Percentiles rank a stretch among this genome's conserved stretches.
Evolutionary conservation across 345 rosid genomes (phyloP).

Genomic region (Citrus sp.): DNA sequence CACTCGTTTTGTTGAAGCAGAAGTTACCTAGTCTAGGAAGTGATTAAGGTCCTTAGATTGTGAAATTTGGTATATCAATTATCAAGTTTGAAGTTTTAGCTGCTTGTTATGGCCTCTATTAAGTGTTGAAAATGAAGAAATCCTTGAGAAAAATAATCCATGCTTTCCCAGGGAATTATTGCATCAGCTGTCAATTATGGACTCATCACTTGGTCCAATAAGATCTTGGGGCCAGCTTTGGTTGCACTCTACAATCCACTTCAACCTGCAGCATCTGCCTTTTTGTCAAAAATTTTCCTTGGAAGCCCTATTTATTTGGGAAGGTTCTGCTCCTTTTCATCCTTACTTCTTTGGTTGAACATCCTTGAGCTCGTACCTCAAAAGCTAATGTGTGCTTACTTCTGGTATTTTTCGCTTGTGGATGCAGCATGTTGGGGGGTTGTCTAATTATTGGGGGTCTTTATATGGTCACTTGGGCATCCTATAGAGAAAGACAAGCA

Average conservation of each 20-base stretch:
- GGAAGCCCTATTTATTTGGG: slow-evolving; percentile 93
- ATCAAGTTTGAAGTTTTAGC: background rate
- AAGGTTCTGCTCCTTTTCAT: slow-evolving; percentile 46
- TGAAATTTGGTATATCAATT: background rate
- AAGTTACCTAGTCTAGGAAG: background rate
- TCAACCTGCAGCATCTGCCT: slow-evolving; percentile 88
- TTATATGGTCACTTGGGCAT: slow-evolving; percentile 90
- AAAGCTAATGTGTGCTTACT: background rate
- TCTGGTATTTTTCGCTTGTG: slow-evolving; percentile 5
- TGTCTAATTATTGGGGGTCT: slow-evolving; percentile 73
- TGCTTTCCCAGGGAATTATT: slow-evolving; percentile 61
- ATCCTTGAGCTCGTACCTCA: background rate
- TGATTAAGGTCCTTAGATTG: background rate
- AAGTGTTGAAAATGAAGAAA: background rate
- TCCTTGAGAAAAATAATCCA: background rate
- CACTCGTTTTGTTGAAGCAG: background rate
- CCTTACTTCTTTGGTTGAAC: background rate
- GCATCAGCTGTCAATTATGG: slow-evolving; percentile 94
- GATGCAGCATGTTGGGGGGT: slow-evolving; percentile 72
- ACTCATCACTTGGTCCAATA: slow-evolving; percentile 95
- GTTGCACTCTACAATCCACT: slow-evolving; percentile 97
- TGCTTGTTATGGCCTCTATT: background rate
- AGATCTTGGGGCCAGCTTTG: slow-evolving; percentile 91
- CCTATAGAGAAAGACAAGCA: slow-evolving; percentile 53
- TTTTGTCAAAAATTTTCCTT: slow-evolving; percentile 81